Evolutionary conservation across 202 grass and related monocot species (phyloP).

Genomic region (Setaria viridis): DNA sequence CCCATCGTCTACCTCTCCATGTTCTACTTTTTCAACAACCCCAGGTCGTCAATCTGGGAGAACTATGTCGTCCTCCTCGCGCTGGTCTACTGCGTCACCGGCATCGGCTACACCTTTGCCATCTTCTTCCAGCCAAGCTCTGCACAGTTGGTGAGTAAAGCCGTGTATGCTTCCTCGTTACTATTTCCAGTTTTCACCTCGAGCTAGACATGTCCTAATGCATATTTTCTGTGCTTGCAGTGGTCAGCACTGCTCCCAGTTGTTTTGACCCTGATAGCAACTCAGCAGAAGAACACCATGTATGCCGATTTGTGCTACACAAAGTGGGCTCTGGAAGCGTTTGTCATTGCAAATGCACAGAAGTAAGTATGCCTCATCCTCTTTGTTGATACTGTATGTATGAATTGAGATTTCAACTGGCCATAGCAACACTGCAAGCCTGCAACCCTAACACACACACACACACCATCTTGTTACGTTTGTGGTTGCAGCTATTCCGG

Average conservation of each 20-base stretch:
- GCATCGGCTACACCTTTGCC: constrained; percentile 90
- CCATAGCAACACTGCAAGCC: not conserved
- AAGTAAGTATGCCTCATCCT: constrained; percentile 48
- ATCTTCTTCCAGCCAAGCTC: constrained; percentile 95
- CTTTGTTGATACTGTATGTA: not conserved
- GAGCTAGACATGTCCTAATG: not conserved
- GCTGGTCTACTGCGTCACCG: constrained; percentile 87
- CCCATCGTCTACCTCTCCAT: constrained; percentile 98
- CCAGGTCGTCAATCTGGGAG: constrained; percentile 89
- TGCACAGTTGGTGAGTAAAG: constrained; percentile 70
- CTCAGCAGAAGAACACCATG: constrained; percentile 71
- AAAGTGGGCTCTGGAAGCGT: constrained; percentile 92
- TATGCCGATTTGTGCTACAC: constrained; percentile 88
- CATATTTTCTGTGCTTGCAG: constrained; percentile 41
- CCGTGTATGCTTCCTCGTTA: not conserved
- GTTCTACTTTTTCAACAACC: constrained; percentile 99
- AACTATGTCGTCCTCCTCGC: constrained; percentile 83
- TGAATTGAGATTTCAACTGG: not conserved
- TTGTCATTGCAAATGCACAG: constrained; percentile 87
- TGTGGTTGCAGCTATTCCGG: constrained; percentile 70
- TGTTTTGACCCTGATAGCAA: constrained; percentile 85
- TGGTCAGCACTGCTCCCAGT: constrained; percentile 95
- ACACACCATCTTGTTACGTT: constrained; percentile 17
- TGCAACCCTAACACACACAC: constrained; percentile 1
- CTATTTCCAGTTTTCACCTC: not conserved